Evolutionary conservation across 2,329 filamentous ascomycete species (phyloP).

Genomic region (Cadophora sp.): DNA sequence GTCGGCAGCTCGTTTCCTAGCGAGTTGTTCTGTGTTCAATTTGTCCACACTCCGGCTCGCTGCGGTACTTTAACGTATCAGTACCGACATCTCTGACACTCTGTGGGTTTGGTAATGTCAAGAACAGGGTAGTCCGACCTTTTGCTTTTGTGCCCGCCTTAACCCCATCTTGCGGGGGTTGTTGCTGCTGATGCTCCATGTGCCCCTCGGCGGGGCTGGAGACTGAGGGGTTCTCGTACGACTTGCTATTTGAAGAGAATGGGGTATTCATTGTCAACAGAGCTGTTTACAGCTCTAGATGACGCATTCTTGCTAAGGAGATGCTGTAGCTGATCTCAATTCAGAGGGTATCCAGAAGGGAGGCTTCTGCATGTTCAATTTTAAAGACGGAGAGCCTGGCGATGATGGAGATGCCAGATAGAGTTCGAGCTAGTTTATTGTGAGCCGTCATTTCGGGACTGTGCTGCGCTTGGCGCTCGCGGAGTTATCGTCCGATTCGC

Average conservation of each 20-base stretch:
- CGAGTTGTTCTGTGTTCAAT: constrained; percentile 14
- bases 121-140: neutral
- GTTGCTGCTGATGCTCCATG: constrained; percentile 1
- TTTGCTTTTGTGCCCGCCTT: neutral
- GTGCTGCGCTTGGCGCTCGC: neutral
- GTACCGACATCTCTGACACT: neutral
- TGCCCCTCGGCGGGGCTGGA: neutral
- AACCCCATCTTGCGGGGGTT: neutral
- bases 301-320: neutral
- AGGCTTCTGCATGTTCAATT: neutral
- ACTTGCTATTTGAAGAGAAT: neutral
- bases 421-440: neutral
- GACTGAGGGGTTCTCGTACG: neutral
- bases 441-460: neutral
- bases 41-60: constrained; percentile 9
- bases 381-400: neutral
- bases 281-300: neutral
- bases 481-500: neutral
- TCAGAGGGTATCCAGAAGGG: neutral
- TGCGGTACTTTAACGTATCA: neutral
- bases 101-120: neutral
- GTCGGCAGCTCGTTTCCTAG: constrained; percentile 3
- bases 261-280: neutral
- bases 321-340: neutral
- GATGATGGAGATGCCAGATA: neutral